These are phyloP conservation scores for Pseudogymnoascus sp. DNA, from an alignment of 2,329 filamentous ascomycete species.

Conservation along the genomic window DNA sequence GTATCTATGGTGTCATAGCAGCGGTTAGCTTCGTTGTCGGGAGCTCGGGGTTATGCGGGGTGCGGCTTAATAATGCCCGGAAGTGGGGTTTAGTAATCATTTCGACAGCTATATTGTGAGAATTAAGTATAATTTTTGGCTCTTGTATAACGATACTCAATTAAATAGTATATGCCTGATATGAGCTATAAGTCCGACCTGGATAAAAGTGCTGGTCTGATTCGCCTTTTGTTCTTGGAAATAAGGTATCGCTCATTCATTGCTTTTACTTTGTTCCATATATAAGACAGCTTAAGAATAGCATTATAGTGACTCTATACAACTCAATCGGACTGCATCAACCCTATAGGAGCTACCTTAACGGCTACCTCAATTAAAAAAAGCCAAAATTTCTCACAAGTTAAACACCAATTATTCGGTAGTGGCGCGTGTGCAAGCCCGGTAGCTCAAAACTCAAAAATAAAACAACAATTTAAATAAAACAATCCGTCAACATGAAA, in stretches of 20 bases:
- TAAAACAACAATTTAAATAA: too few relatives aligned
- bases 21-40: neutral
- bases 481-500: too few relatives aligned
- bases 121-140: neutral
- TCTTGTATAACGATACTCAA: neutral
- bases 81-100: neutral
- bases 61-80: neutral
- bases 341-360: too few relatives aligned
- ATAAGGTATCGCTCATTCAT: neutral
- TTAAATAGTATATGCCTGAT: neutral
- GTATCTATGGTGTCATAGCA: conserved; percentile 7
- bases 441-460: too few relatives aligned
- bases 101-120: neutral
- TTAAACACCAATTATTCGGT: too few relatives aligned
- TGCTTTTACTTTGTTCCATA: neutral
- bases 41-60: neutral
- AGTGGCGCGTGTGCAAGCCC: too few relatives aligned
- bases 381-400: too few relatives aligned
- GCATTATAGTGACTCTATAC: neutral
- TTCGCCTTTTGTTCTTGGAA: neutral
- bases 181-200: too few relatives aligned
- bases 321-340: too few relatives aligned
- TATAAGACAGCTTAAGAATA: neutral
- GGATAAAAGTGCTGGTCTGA: neutral
- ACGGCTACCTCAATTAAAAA: too few relatives aligned